phyloP scores from a whole-genome alignment of 495 filamentous ascomycete species.

The Emericellopsis terricola region DNA sequence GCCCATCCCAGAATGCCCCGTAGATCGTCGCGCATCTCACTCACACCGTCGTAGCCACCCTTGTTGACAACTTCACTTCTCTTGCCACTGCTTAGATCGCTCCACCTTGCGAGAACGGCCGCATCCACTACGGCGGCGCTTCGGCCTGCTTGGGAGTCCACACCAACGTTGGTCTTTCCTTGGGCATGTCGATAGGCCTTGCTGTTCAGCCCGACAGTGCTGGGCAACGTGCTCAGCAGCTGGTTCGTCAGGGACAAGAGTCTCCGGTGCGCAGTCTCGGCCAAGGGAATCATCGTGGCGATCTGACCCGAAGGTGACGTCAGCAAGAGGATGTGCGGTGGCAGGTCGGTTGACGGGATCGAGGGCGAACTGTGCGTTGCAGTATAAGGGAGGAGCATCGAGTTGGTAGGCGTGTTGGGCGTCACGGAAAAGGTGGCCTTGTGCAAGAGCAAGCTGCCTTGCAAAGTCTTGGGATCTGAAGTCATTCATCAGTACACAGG shows the following conservation, averaged over 20 bases:
- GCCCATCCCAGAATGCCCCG: conserved; percentile 17
- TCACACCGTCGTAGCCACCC: conserved; percentile 41
- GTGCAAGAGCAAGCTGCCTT: conserved; percentile 72
- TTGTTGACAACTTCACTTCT: conserved; percentile 51
- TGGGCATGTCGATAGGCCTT: conserved; percentile 44
- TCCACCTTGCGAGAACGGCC: conserved; percentile 38
- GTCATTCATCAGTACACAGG: not conserved
- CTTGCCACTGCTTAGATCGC: conserved; percentile 48
- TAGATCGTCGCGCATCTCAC: conserved; percentile 26
- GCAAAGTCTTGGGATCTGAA: conserved; percentile 79
- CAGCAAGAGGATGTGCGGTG: conserved; percentile 46
- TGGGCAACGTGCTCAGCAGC: conserved; percentile 55
- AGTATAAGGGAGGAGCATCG: conserved; percentile 58
- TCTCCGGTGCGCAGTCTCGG: conserved; percentile 67
- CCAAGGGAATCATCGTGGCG: conserved; percentile 56
- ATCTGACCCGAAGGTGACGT: conserved; percentile 57
- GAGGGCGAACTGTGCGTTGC: conserved; percentile 7
- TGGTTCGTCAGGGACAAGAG: conserved; percentile 69
- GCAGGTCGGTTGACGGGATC: not conserved
- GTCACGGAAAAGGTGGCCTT: conserved; percentile 68
- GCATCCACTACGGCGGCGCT: conserved; percentile 30
- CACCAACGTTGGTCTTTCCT: conserved; percentile 14
- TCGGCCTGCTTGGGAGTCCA: conserved; percentile 25
- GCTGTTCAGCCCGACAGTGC: conserved; percentile 65
- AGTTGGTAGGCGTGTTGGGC: conserved; percentile 53